Evolutionary conservation across 768 basidiomycete species (phyloP).

Genomic region (Leccinum olivaceopallidum): DNA sequence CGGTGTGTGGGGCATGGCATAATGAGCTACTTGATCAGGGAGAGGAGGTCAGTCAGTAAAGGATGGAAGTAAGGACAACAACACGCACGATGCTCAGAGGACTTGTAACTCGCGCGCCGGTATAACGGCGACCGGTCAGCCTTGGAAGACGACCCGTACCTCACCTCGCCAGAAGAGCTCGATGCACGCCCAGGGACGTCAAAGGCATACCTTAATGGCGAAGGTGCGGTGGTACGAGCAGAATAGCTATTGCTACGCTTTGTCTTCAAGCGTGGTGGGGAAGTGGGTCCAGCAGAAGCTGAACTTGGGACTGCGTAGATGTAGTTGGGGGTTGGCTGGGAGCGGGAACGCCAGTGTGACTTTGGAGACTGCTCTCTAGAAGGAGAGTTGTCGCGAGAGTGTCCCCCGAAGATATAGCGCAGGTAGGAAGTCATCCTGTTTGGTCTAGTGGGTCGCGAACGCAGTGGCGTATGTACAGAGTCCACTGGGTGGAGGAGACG

Average conservation of each 20-base stretch:
- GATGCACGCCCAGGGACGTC: constrained; percentile 29
- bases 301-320: constrained; percentile 40
- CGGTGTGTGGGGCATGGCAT: constrained; percentile 32
- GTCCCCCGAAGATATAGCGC: constrained; percentile 46
- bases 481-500: constrained; percentile 14
- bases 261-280: constrained; percentile 38
- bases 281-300: constrained; percentile 31
- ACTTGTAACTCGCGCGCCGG: constrained; percentile 44
- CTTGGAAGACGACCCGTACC: constrained; percentile 32
- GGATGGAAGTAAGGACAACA: constrained; percentile 3
- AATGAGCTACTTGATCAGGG: constrained; percentile 27
- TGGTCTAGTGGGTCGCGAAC: constrained; percentile 21
- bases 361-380: constrained; percentile 35
- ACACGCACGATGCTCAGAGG: constrained; percentile 47
- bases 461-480: constrained; percentile 17
- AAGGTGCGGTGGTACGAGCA: constrained; percentile 39
- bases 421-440: constrained; percentile 49
- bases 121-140: constrained; percentile 39
- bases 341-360: constrained; percentile 44
- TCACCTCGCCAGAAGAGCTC: constrained; percentile 33
- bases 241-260: constrained; percentile 43
- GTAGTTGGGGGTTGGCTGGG: constrained; percentile 40
- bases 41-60: constrained; percentile 3
- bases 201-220: constrained; percentile 43
- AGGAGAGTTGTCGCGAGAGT: constrained; percentile 28